A percentile compares a stretch with the other conserved stretches of the same genome.
These are phyloP conservation scores for Neodidymelliopsis sp. DNA, from an alignment of 2,329 filamentous ascomycete genomes.

Conservation along the genomic window DNA sequence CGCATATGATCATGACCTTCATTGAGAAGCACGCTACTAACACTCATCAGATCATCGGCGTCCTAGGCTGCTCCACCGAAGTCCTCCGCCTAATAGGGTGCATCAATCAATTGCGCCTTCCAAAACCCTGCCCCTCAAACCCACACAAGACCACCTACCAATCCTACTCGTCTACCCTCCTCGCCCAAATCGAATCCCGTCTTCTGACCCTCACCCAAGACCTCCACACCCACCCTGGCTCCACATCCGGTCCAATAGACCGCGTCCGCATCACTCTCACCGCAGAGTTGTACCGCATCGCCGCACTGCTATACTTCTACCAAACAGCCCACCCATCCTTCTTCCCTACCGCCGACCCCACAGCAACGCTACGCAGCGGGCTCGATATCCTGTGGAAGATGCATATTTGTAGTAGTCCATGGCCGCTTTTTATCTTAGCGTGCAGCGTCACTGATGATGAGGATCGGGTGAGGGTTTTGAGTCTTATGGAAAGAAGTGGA, in stretches of 20 bases:
- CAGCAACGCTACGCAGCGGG: conserved; percentile 29
- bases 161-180: background rate
- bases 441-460: conserved; percentile 55
- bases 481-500: conserved; percentile 54
- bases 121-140: background rate
- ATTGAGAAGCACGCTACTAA: background rate
- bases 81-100: conserved; percentile 55
- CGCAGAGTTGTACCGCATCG: conserved; percentile 61
- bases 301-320: conserved; percentile 56
- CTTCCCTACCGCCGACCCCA: conserved; percentile 20
- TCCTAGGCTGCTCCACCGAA: conserved; percentile 58
- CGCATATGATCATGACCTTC: background rate
- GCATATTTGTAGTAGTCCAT: conserved; percentile 57
- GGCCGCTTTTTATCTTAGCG: conserved; percentile 59
- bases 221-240: conserved; percentile 30
- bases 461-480: conserved; percentile 52
- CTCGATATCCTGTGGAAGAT: conserved; percentile 50
- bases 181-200: conserved; percentile 23
- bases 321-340: conserved; percentile 43
- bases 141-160: background rate
- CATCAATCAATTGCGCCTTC: conserved; percentile 49
- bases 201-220: conserved; percentile 33
- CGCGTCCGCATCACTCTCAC: conserved; percentile 51
- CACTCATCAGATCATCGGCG: conserved; percentile 54
- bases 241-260: conserved; percentile 37